Evolutionary conservation across 768 basidiomycete species (phyloP).

Genomic region (Gloeophyllum trabeum): DNA sequence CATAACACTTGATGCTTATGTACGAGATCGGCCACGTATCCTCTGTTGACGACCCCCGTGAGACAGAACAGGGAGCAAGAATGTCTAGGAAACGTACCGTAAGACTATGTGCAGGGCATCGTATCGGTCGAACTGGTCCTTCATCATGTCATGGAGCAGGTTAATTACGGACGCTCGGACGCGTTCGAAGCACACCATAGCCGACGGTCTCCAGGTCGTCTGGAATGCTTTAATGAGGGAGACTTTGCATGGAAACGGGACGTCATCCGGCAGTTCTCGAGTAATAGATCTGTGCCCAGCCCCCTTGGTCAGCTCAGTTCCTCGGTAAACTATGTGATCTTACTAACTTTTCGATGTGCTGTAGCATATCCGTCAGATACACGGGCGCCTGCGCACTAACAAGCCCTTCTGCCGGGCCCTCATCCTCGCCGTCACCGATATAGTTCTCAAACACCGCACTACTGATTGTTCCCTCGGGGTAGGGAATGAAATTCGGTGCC

Average conservation of each 20-base stretch:
- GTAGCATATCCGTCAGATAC: neutral
- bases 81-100: neutral
- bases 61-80: neutral
- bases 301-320: too few relatives aligned
- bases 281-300: neutral
- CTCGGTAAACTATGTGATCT: too few relatives aligned
- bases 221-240: conserved; percentile 21
- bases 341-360: neutral
- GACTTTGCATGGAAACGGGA: conserved; percentile 25
- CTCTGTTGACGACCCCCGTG: neutral
- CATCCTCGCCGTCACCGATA: neutral
- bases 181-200: neutral
- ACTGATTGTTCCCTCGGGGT: conserved; percentile 5
- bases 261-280: conserved; percentile 14
- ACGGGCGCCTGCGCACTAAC: conserved; percentile 23
- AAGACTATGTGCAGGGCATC: neutral
- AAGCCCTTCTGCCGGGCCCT: neutral
- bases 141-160: neutral
- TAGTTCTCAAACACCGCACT: neutral
- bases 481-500: conserved; percentile 49
- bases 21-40: neutral
- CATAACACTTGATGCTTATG: neutral
- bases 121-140: neutral
- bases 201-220: conserved; percentile 17
- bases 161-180: neutral